Base-by-base conservation (phyloP, 2,329 filamentous ascomycete genomes). In the Dactylella cylindrospora region DNA sequence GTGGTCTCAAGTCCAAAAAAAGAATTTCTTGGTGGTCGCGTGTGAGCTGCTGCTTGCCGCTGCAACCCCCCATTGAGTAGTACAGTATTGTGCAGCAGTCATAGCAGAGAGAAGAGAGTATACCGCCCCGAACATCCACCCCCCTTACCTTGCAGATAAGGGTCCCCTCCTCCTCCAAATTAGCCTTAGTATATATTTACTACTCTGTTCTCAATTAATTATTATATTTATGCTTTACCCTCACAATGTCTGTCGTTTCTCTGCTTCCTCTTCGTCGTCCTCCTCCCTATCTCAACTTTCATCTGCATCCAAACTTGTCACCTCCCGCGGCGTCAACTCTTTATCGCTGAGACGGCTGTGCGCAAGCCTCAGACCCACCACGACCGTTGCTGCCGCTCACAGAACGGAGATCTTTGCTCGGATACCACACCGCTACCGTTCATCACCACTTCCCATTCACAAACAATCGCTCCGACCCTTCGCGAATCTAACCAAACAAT, bases 171-270 rank as follows among this genome's bases (percentile, higher is more conserved):
- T 19, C 31, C 33, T 33, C 12, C 33, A 13, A 36, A 55, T 41
- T 54, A 35, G 32, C 33, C 36, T 20, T 26, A 17, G 19, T 28
- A 23, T 19, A 13, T 15, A 7, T 23, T 15, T 28, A 33, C 31
- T 12, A 12, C 12, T 3, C 31, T 15, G 12, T 15, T 12, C 31
- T n/a, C 4, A 4, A 12, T 33, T 33, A 12, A 33, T 15, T 15
- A 12, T 12, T 26, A 17, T 41, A 61, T 53, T 47, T 61, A 61
- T 61, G 55, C 55, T 53, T 47, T 61, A 53, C 41, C 41, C 47
- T 53, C 55, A 43, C 47, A 29, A 61, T 61, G 55, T 33, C 47
- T 47, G 55, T 31, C 47, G 55, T 41, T 31, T 47, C 36, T 49
- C 40, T 35, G 13, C 49, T 26, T 35, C 41, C 22, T 35, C 55